Percentiles rank a stretch among this genome's conserved stretches.
Evolutionary conservation across 371 early-diverging fungal species (phyloP).

Genomic region (Conidiobolus incongruus): DNA sequence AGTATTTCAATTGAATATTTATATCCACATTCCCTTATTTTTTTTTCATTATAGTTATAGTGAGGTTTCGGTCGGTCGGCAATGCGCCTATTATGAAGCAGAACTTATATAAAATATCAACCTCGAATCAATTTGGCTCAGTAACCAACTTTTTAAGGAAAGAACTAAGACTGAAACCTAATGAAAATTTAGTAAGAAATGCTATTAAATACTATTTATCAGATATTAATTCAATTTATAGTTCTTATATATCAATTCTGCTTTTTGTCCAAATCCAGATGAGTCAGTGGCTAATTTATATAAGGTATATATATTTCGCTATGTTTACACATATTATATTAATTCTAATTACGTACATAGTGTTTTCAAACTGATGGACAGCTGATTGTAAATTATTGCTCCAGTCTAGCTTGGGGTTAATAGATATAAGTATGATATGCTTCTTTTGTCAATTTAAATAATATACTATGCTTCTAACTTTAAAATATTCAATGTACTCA

Average conservation of each 20-base stretch:
- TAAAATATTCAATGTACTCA: too few relatives aligned
- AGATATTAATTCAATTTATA: background rate
- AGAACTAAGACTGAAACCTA: slow-evolving; percentile 47
- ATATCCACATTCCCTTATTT: too few relatives aligned
- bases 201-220: background rate
- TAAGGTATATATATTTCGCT: background rate
- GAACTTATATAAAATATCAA: slow-evolving; percentile 55
- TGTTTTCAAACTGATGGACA: slow-evolving; percentile 2
- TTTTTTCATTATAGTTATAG: slow-evolving; percentile 29
- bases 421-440: too few relatives aligned
- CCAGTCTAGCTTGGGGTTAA: slow-evolving; percentile 1
- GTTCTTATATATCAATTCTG: background rate
- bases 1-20: too few relatives aligned
- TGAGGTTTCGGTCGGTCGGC: slow-evolving; percentile 68
- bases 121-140: slow-evolving; percentile 56
- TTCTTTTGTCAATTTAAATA: too few relatives aligned
- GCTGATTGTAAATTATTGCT: slow-evolving; percentile 1
- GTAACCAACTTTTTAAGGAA: slow-evolving; percentile 65
- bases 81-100: slow-evolving; percentile 83
- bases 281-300: background rate
- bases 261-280: background rate
- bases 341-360: background rate
- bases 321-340: background rate
- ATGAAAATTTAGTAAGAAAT: slow-evolving; percentile 48
- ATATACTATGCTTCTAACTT: too few relatives aligned